These are phyloP conservation scores for Rhododendron simsii DNA, from an alignment of 148 eudicot genomes.

Conservation along the genomic window DNA sequence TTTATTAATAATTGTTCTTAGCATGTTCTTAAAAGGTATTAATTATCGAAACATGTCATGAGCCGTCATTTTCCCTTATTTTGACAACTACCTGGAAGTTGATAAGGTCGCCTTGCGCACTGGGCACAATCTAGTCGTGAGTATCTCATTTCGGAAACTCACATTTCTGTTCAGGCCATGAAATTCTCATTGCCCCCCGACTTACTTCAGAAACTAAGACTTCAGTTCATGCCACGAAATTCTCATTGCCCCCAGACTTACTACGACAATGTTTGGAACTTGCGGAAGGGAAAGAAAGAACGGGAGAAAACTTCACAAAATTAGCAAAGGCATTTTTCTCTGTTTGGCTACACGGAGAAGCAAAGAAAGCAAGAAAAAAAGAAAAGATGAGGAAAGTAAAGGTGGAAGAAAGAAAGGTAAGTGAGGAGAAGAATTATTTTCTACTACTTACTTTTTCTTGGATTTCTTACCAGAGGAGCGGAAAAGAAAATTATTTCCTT, in stretches of 20 bases:
- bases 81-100: background rate
- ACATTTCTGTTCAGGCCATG: background rate
- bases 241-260: background rate
- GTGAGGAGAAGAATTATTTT: background rate
- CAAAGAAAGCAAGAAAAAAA: background rate
- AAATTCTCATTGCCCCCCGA: background rate
- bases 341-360: background rate
- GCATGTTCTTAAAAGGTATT: too few relatives aligned
- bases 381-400: background rate
- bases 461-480: background rate
- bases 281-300: background rate
- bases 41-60: too few relatives aligned
- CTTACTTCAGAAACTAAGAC: background rate
- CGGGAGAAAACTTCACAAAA: background rate
- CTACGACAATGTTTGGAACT: background rate
- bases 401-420: background rate
- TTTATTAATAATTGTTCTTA: too few relatives aligned
- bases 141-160: background rate
- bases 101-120: background rate
- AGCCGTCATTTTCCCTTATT: background rate
- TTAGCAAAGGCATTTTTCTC: background rate
- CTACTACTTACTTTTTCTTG: background rate
- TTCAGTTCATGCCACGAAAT: background rate
- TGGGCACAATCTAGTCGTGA: background rate
- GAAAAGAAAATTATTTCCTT: background rate